Evolutionary conservation across 208 protist species (phyloP), one percentile per base, ranked within the genome.

Genomic region (Leishmania amazonensis): DNA sequence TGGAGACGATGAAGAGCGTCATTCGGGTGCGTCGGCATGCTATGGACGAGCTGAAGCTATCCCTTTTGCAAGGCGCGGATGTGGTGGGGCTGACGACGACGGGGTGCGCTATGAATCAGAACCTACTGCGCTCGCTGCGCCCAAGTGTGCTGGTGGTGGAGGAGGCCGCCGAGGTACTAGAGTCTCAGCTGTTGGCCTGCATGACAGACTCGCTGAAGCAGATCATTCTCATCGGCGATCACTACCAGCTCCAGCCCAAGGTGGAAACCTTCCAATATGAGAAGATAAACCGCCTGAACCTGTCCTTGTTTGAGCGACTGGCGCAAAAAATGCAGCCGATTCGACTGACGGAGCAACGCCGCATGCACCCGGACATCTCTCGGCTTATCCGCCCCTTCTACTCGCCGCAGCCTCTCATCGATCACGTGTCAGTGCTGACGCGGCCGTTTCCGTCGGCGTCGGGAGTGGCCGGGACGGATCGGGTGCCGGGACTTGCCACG

Each of bases 11-110:
- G 75, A 70, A 87, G 79, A 93, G 90, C 64, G 81, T 93, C 24
- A 81, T 98, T 28, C 86, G 80, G 7, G 92, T 96, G 68, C 95
- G 93, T 54, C 94, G 90, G 74, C 95, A 98, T 85, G 93, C 93
- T 35, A 93, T 93, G 54, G 92, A 96, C 77, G 92, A 96, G 83
- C 83, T 93, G 54, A 92, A 92, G 82, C 85, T 98, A 42, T 76
- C 86, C 17, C 82, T 98, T 21, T 91, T 98, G 78, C 90, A 89
- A 9, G 92, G 90, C 13, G 95, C 94, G 9, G 92, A 97, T 80
- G 91, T 99, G n/a, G 91, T 99, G 71, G 98, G 96, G 67, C 84
- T 97, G 28, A 99, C 98, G 35, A 98, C 97, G 45, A 98, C 96
- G 2, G 96, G 96, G 38, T 98, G 94, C 57, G 96, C 97, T 8